Conservation (phyloP, 257 asterid species). For the Gardenia jasminoides region DNA sequence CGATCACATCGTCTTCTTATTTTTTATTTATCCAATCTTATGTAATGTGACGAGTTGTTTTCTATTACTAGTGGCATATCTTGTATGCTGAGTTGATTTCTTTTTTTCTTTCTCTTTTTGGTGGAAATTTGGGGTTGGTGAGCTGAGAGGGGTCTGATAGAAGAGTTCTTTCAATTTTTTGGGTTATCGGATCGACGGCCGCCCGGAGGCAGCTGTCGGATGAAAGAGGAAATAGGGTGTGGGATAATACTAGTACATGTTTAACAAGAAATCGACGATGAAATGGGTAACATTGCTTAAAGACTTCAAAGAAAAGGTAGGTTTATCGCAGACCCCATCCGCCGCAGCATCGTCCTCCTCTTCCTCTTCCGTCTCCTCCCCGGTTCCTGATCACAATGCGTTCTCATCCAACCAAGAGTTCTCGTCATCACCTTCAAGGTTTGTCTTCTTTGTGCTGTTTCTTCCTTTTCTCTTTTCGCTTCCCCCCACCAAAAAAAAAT, state of each 20-base stretch:
- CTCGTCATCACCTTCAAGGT: slow-evolving; percentile 74
- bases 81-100: too few relatives aligned
- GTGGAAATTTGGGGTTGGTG: slow-evolving; percentile 21
- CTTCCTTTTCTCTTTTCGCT: not conserved
- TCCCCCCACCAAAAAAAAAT: too few relatives aligned
- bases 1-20: slow-evolving; percentile 23
- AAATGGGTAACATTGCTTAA: slow-evolving; percentile 98
- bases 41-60: not conserved
- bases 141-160: slow-evolving; percentile 66
- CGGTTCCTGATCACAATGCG: slow-evolving; percentile 49
- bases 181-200: slow-evolving; percentile 38
- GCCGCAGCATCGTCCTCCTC: slow-evolving; percentile 45
- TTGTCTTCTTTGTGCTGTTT: slow-evolving; percentile 6
- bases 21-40: not conserved
- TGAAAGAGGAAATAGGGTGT: slow-evolving; percentile 53
- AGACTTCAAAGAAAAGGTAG: slow-evolving; percentile 97
- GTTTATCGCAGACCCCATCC: slow-evolving; percentile 62
- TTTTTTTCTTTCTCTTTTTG: not conserved
- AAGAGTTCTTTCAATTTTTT: slow-evolving; percentile 36
- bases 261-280: slow-evolving; percentile 74
- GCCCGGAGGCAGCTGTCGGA: slow-evolving; percentile 44
- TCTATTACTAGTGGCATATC: too few relatives aligned
- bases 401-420: slow-evolving; percentile 51
- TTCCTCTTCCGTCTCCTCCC: slow-evolving; percentile 41
- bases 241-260: slow-evolving; percentile 30